Evolutionary conservation across 2,329 filamentous ascomycete species (phyloP).

Genomic region (Calonectria naviculata): DNA sequence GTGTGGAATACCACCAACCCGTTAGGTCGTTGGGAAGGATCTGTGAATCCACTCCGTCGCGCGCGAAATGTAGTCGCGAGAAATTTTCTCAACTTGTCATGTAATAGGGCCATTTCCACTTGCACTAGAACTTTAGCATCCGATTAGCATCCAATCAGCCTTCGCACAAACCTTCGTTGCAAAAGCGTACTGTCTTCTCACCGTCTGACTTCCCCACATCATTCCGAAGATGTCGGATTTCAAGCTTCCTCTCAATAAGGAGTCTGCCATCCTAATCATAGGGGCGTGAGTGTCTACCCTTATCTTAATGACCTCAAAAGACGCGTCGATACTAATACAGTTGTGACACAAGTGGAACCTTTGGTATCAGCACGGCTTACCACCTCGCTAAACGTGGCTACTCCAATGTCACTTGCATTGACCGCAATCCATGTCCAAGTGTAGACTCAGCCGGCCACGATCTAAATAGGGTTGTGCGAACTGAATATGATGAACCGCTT

Average conservation of each 20-base stretch:
- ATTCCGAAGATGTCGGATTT: not conserved
- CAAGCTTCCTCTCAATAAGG: not conserved
- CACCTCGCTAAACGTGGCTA: slow-evolving; percentile 27
- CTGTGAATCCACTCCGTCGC: not conserved
- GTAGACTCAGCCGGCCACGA: slow-evolving; percentile 31
- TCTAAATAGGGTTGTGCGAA: slow-evolving; percentile 26
- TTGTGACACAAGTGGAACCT: slow-evolving; percentile 8
- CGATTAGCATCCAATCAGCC: not conserved
- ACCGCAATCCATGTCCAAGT: slow-evolving; percentile 29
- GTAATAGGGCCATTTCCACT: not conserved
- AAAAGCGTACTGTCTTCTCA: too few relatives aligned
- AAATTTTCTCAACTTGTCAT: not conserved
- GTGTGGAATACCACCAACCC: not conserved
- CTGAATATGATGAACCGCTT: slow-evolving; percentile 21
- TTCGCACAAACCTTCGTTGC: too few relatives aligned
- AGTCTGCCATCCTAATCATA: slow-evolving; percentile 16
- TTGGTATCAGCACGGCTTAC: slow-evolving; percentile 22
- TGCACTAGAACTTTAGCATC: not conserved
- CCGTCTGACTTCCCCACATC: not conserved
- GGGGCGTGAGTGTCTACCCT: slow-evolving; percentile 9
- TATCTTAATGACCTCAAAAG: not conserved
- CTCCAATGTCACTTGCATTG: slow-evolving; percentile 28
- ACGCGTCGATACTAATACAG: not conserved
- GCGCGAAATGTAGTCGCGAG: not conserved
- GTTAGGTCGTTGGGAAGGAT: not conserved